These are phyloP conservation scores for Penicillium taxi DNA, from an alignment of 495 filamentous ascomycete genomes.

Conservation along the genomic window DNA sequence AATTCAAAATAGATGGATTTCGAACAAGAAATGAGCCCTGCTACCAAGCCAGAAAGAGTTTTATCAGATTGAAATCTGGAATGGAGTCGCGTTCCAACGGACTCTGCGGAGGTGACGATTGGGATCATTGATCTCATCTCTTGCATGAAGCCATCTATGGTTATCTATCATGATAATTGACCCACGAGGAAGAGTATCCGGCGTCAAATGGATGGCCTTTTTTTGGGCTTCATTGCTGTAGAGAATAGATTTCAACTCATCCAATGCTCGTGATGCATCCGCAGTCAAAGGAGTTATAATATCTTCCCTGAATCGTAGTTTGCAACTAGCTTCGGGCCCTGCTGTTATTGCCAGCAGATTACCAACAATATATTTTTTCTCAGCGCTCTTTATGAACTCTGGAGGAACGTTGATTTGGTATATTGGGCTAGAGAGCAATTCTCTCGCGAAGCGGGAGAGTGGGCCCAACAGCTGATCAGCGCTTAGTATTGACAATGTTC, in stretches of 20 bases:
- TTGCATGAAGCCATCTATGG: conserved; percentile 29
- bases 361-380: conserved; percentile 14
- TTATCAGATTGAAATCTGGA: no score
- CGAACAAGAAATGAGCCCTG: no score
- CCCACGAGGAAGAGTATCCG: conserved; percentile 16
- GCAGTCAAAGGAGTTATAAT: conserved; percentile 16
- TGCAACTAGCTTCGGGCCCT: neutral
- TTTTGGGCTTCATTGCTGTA: neutral
- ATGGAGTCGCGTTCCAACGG: conserved; percentile 24
- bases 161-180: conserved; percentile 33
- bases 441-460: conserved; percentile 12
- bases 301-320: conserved; percentile 28
- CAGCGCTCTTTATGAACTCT: conserved; percentile 24
- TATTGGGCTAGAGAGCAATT: conserved; percentile 13
- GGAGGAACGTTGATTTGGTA: conserved; percentile 26
- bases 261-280: conserved; percentile 15
- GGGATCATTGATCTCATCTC: conserved; percentile 30
- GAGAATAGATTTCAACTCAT: conserved; percentile 18
- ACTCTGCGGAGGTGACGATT: conserved; percentile 29
- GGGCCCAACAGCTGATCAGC: conserved; percentile 13
- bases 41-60: no score
- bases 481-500: conserved; percentile 26
- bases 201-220: conserved; percentile 13
- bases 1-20: no score
- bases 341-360: conserved; percentile 9